A percentile compares a stretch with the other conserved stretches of the same genome.
Conservation (phyloP, 1,284 basidiomycete species). For the Ceratobasidium sp. region DNA sequence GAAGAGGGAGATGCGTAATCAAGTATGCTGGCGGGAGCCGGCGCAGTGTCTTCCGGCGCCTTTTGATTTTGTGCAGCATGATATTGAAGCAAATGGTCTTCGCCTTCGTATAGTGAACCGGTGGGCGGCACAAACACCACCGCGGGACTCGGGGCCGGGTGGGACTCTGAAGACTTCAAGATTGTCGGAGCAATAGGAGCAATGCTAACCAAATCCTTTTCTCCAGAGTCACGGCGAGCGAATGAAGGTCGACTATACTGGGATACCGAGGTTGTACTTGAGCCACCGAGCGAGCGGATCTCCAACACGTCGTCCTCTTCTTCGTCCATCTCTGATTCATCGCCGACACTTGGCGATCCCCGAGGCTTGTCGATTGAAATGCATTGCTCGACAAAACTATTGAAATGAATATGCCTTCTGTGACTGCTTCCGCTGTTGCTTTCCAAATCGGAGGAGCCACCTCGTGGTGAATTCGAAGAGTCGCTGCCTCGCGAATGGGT, state of each 20-base stretch:
- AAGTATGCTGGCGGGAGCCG: slow-evolving; percentile 1
- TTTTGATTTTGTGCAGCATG: slow-evolving; percentile 26
- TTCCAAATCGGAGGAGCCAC: slow-evolving; percentile 21
- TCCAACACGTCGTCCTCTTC: slow-evolving; percentile 45
- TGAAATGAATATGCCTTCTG: slow-evolving; percentile 87
- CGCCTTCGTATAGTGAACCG: slow-evolving; percentile 40
- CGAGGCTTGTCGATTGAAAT: slow-evolving; percentile 77
- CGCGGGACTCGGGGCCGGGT: slow-evolving; percentile 47
- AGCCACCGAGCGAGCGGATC: slow-evolving; percentile 34
- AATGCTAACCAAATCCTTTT: slow-evolving; percentile 80
- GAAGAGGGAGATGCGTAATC: slow-evolving; percentile 44
- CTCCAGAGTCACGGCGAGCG: slow-evolving; percentile 42
- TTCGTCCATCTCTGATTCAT: slow-evolving; percentile 40
- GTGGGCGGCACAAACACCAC: slow-evolving; percentile 55
- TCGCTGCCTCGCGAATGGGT: slow-evolving; percentile 16
- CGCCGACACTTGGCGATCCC: slow-evolving; percentile 22
- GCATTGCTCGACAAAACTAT: slow-evolving; percentile 97
- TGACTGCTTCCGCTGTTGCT: slow-evolving; percentile 58
- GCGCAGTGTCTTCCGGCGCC: not conserved
- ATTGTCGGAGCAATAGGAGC: slow-evolving; percentile 94
- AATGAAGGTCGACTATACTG: slow-evolving; percentile 37
- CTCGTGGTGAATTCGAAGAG: slow-evolving; percentile 37
- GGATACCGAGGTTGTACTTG: slow-evolving; percentile 19
- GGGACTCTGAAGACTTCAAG: slow-evolving; percentile 72
- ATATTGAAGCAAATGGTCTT: slow-evolving; percentile 25